phyloP scores from a whole-genome alignment of 768 basidiomycete genomes.

The Boletales sp. region DNA sequence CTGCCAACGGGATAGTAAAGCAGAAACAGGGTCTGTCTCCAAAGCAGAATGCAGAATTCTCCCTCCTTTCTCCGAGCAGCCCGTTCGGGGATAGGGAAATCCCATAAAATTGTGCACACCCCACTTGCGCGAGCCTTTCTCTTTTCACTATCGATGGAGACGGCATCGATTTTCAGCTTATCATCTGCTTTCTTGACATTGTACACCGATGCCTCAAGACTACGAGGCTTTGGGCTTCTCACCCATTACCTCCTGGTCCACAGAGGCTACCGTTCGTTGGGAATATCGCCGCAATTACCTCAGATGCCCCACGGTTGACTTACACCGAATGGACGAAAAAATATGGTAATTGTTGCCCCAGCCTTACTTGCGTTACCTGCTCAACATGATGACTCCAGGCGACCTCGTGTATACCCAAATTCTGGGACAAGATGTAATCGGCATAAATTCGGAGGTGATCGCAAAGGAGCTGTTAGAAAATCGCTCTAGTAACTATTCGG shows the following conservation, averaged over 20 bases:
- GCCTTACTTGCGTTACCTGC: background rate
- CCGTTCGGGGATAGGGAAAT: too few relatives aligned
- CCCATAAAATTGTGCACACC: too few relatives aligned
- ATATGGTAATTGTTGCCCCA: conserved; percentile 26
- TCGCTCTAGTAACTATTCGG: conserved; percentile 48
- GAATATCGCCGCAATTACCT: conserved; percentile 33
- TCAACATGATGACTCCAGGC: conserved; percentile 22
- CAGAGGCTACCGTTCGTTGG: conserved; percentile 36
- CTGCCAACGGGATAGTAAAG: too few relatives aligned
- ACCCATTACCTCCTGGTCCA: conserved; percentile 38
- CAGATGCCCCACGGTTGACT: conserved; percentile 30
- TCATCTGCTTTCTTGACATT: conserved; percentile 5
- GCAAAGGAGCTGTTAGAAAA: conserved; percentile 46
- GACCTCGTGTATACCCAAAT: conserved; percentile 47
- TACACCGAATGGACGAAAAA: conserved; percentile 38
- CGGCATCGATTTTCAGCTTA: conserved; percentile 1
- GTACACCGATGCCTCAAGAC: conserved; percentile 5
- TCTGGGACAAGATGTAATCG: conserved; percentile 42
- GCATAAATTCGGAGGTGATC: conserved; percentile 43
- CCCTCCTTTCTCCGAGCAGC: too few relatives aligned
- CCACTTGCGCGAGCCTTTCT: too few relatives aligned
- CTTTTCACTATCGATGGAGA: conserved; percentile 5
- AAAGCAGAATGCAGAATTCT: too few relatives aligned
- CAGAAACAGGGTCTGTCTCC: too few relatives aligned
- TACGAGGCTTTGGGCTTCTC: background rate